Evolutionary conservation across 108 stramenopile species (phyloP).

Genomic region (Bacterosira constricta): DNA sequence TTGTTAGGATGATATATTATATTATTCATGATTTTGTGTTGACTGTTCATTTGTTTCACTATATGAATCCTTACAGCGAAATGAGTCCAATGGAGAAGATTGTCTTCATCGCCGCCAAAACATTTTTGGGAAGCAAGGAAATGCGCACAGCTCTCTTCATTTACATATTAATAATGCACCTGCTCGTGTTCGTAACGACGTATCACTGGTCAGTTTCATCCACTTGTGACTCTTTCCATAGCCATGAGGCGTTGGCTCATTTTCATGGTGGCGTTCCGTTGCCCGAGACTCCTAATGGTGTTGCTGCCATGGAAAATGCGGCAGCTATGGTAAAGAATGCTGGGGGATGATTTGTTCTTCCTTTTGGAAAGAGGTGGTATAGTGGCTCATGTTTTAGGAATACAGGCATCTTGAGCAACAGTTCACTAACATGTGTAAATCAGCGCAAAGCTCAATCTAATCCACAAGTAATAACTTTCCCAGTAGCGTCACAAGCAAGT

Average conservation of each 20-base stretch:
- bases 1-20: no score
- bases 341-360: no score
- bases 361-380: no score
- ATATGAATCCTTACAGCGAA: conserved; percentile 48
- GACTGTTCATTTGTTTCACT: no score
- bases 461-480: background rate
- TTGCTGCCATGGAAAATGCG: conserved; percentile 1
- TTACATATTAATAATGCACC: conserved; percentile 78
- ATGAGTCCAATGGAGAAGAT: conserved; percentile 89
- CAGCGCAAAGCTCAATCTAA: background rate
- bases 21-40: no score
- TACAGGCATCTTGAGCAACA: no score
- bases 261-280: conserved; percentile 47
- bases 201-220: conserved; percentile 82
- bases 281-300: conserved; percentile 19
- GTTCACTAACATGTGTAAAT: no score
- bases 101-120: conserved; percentile 83
- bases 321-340: background rate
- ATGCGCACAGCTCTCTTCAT: conserved; percentile 87
- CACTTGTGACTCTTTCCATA: conserved; percentile 34
- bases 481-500: no score
- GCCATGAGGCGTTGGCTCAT: conserved; percentile 36
- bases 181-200: conserved; percentile 87
- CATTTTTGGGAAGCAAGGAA: conserved; percentile 80
- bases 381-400: no score